Conservation (phyloP, 257 asterid genomes). For the Nicotiana knightiana region DNA sequence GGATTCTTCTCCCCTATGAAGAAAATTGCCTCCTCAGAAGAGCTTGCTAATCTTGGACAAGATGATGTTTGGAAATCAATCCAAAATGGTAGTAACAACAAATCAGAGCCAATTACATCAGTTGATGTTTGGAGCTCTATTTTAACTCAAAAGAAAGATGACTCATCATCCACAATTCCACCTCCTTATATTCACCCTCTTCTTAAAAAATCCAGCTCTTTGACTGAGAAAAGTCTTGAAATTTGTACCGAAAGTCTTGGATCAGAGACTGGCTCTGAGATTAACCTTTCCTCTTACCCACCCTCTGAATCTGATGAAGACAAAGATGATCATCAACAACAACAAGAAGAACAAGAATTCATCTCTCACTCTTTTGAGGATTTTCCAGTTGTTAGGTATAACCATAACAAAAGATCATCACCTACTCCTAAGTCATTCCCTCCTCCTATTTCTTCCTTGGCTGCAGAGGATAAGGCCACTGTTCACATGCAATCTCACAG, state of each 20-base stretch:
- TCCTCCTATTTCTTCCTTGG: slow-evolving; percentile 67
- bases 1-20: slow-evolving; percentile 22
- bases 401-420: slow-evolving; percentile 19
- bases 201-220: slow-evolving; percentile 32
- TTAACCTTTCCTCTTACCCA: slow-evolving; percentile 32
- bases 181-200: slow-evolving; percentile 63
- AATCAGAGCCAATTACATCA: not conserved
- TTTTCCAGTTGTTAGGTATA: slow-evolving; percentile 31
- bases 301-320: slow-evolving; percentile 25
- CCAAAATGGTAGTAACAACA: not conserved
- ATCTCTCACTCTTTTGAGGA: slow-evolving; percentile 19
- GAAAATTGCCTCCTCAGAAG: slow-evolving; percentile 26
- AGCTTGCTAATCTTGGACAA: slow-evolving; percentile 16
- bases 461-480: slow-evolving; percentile 35
- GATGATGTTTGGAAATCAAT: slow-evolving; percentile 2
- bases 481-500: slow-evolving; percentile 59
- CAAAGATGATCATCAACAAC: slow-evolving; percentile 14
- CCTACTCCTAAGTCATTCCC: slow-evolving; percentile 50
- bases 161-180: slow-evolving; percentile 12
- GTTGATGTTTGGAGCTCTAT: slow-evolving; percentile 10
- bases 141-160: slow-evolving; percentile 26
- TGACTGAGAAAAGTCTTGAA: slow-evolving; percentile 69
- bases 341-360: not conserved
- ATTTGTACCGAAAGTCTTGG: slow-evolving; percentile 90
- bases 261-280: slow-evolving; percentile 81